Conservation (phyloP, 2,329 filamentous ascomycete species). For the Epichloe festucae region DNA sequence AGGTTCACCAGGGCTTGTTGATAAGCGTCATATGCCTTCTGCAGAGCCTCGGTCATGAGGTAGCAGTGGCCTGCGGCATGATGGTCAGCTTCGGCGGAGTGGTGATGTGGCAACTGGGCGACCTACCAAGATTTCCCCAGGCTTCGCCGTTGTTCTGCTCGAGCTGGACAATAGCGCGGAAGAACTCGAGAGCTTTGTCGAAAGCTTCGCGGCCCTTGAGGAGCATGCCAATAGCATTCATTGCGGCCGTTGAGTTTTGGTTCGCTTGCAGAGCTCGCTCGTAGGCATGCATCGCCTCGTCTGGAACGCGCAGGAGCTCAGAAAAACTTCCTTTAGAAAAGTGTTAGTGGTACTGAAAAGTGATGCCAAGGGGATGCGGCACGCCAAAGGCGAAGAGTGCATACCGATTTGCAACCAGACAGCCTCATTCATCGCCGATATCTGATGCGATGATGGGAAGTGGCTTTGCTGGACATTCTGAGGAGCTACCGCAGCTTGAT, state of each 20-base stretch:
- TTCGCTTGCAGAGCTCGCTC: slow-evolving; percentile 84
- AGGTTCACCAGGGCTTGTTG: slow-evolving; percentile 91
- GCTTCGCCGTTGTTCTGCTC: slow-evolving; percentile 85
- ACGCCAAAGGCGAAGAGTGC: slow-evolving; percentile 15
- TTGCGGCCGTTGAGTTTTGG: slow-evolving; percentile 73
- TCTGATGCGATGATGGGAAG: slow-evolving; percentile 57
- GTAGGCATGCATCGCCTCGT: slow-evolving; percentile 82
- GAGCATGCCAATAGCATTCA: slow-evolving; percentile 90
- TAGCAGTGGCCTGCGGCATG: slow-evolving; percentile 71
- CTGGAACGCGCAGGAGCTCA: slow-evolving; percentile 76
- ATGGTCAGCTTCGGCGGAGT: neutral
- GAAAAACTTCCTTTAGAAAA: slow-evolving; percentile 57
- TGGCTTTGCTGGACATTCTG: slow-evolving; percentile 42
- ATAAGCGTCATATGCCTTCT: slow-evolving; percentile 93
- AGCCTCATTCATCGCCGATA: slow-evolving; percentile 67
- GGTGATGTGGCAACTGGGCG: slow-evolving; percentile 10
- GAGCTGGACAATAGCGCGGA: slow-evolving; percentile 81
- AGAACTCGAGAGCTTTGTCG: slow-evolving; percentile 82
- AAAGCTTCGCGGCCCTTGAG: slow-evolving; percentile 88
- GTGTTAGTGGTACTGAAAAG: neutral
- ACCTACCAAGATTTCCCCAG: slow-evolving; percentile 83
- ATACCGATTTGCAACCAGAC: slow-evolving; percentile 90
- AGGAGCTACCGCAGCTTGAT: slow-evolving; percentile 47
- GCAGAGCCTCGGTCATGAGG: slow-evolving; percentile 95
- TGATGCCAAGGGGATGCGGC: neutral